phyloP scores from a whole-genome alignment of 1,139 yeast species.

The Yamadazyma triangularis region DNA sequence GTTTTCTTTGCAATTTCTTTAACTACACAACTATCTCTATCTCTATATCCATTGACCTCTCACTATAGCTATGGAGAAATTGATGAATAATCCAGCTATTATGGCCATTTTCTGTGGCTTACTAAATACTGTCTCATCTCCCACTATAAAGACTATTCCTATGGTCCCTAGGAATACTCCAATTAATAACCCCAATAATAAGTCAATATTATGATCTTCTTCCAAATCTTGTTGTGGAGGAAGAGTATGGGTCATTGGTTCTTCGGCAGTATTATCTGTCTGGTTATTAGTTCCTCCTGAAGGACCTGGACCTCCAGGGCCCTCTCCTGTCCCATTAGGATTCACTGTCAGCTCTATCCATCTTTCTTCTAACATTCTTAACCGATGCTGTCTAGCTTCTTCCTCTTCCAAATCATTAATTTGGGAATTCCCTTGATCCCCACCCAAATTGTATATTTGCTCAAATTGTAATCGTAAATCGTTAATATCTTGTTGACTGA shows the following conservation, averaged over 20 bases:
- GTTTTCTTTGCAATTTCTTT: no score
- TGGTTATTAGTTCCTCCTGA: constrained; percentile 6
- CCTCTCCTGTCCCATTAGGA: no score
- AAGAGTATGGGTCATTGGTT: constrained; percentile 11
- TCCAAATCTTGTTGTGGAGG: constrained; percentile 26
- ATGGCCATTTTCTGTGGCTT: constrained; percentile 60
- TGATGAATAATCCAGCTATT: constrained; percentile 55
- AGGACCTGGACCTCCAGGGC: no score
- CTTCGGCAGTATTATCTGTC: constrained; percentile 6
- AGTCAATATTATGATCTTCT: constrained; percentile 47
- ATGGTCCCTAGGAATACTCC: constrained; percentile 65
- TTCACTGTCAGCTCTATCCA: constrained; percentile 82
- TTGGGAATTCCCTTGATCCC: constrained; percentile 12
- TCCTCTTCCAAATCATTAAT: constrained; percentile 41
- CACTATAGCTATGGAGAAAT: constrained; percentile 53
- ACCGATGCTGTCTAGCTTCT: constrained; percentile 31
- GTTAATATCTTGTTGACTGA: constrained; percentile 68
- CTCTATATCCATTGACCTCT: constrained; percentile 43
- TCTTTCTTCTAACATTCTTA: constrained; percentile 73
- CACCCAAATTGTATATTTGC: constrained; percentile 41
- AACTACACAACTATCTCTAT: no score
- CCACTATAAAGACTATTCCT: constrained; percentile 50
- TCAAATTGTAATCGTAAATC: constrained; percentile 73
- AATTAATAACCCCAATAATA: constrained; percentile 55
- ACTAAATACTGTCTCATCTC: constrained; percentile 54